phyloP scores from a whole-genome alignment of 2,329 filamentous ascomycete species.

The Helicocarpus griseus region DNA sequence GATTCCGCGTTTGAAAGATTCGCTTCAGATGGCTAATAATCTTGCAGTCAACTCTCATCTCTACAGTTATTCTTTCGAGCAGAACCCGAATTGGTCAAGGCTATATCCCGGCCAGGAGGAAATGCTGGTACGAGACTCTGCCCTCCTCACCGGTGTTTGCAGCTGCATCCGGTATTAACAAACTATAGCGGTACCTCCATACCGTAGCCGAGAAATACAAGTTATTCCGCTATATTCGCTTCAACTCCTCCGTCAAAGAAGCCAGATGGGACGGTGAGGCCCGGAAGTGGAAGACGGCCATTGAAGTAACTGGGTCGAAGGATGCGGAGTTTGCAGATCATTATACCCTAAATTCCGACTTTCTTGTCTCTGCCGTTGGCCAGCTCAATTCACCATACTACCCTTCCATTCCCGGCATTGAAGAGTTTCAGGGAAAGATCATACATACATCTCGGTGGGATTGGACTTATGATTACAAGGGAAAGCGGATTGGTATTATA shows the following conservation, averaged over 20 bases:
- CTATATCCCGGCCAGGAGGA: slow-evolving; percentile 53
- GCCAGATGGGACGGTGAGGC: slow-evolving; percentile 45
- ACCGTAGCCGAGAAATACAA: slow-evolving; percentile 44
- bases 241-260: slow-evolving; percentile 45
- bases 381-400: slow-evolving; percentile 47
- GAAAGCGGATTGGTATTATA: slow-evolving; percentile 49
- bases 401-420: slow-evolving; percentile 40
- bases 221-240: slow-evolving; percentile 48
- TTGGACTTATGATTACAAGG: slow-evolving; percentile 45
- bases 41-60: slow-evolving; percentile 42
- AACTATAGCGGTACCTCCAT: slow-evolving; percentile 40
- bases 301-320: slow-evolving; percentile 43
- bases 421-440: slow-evolving; percentile 42
- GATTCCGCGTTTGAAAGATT: too few species aligned
- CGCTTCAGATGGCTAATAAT: slow-evolving; percentile 19
- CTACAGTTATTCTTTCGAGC: slow-evolving; percentile 53
- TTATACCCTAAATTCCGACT: slow-evolving; percentile 47
- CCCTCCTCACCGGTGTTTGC: background rate
- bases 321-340: slow-evolving; percentile 44
- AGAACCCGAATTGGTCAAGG: slow-evolving; percentile 48
- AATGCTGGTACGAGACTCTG: slow-evolving; percentile 35
- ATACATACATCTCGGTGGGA: slow-evolving; percentile 54
- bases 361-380: slow-evolving; percentile 49
- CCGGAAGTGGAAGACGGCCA: slow-evolving; percentile 43
- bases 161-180: background rate